Evolutionary conservation across 2,329 filamentous ascomycete genomes (phyloP).

Genomic region (Fonsecaea monophora): DNA sequence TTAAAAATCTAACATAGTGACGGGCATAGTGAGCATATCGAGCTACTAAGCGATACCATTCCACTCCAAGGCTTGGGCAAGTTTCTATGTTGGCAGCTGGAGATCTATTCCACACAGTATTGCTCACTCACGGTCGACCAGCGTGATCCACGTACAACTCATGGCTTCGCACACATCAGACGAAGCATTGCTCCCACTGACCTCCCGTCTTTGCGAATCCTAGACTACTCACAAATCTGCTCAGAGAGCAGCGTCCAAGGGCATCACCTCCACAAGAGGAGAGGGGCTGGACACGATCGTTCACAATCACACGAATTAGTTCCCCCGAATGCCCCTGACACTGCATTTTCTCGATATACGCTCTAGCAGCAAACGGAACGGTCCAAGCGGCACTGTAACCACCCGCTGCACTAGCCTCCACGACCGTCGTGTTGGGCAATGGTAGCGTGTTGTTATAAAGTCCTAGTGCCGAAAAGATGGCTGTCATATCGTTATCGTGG

Average conservation of each 20-base stretch:
- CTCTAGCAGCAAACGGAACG: slow-evolving; percentile 12
- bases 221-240: slow-evolving; percentile 6
- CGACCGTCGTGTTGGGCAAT: slow-evolving; percentile 13
- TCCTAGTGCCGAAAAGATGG: slow-evolving; percentile 14
- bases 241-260: slow-evolving; percentile 5
- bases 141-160: no score
- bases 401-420: neutral
- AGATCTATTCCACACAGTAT: no score
- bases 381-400: slow-evolving; percentile 19
- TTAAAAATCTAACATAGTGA: no score
- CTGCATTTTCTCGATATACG: slow-evolving; percentile 18
- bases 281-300: slow-evolving; percentile 16
- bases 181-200: slow-evolving; percentile 7
- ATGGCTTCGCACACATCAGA: neutral
- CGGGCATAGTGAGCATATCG: no score
- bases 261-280: slow-evolving; percentile 8
- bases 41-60: no score
- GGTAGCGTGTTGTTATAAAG: slow-evolving; percentile 11
- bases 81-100: no score
- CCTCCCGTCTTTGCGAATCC: slow-evolving; percentile 10
- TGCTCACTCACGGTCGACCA: no score
- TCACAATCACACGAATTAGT: slow-evolving; percentile 16
- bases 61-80: no score
- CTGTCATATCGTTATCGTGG: slow-evolving; percentile 21
- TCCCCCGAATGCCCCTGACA: slow-evolving; percentile 7